Evolutionary conservation across 176 grass and related monocot species (phyloP), one percentile per base, ranked within the genome.

Genomic region (Juncus inflexus): DNA sequence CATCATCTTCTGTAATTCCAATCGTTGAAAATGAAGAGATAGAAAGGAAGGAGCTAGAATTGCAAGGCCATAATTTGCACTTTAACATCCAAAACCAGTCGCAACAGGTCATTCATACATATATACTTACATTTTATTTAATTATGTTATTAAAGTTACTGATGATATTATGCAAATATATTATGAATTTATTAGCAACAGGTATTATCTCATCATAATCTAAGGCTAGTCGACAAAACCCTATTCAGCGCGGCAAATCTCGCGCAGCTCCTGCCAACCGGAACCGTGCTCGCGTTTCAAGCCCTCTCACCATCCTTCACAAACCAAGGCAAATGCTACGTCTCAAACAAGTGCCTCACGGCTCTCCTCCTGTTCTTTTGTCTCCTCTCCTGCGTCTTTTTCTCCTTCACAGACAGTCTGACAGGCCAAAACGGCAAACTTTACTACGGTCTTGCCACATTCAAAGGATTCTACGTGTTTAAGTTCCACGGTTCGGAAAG

Each of bases 361-460:
- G 65, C 55, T 13, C 1, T 61, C 1, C 76, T 87, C 13, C 8
- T 79, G 60, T 8, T 35, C 35, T 4, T 73, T 40, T 78, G 76
- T 61, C 55, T 63, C 39, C 14, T 39, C 54, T 37, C 66, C 53
- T 87, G 65, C 16, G 0, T 71, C 39, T 5, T 79, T 47, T 53
- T 87, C 66, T 61, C 70, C 72, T 79, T 87, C 76, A 87, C 79
- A 11, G 79, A 87, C 61, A 79, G 71, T 60, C 12, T 87, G 28
- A 13, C 60, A 15, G 79, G 79, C 61, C 8, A 40, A 4, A 79
- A 87, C 41, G 49, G 55, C 54, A 83, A 79, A 76, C 75, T 73
- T 65, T 87, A 87, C 76, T 78, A 87, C 14, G 79, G 84, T 60
- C 8, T 87, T 28, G 84, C 84, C 2, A 87, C 80, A 11, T 50